phyloP scores from a whole-genome alignment of 2,329 filamentous ascomycete genomes.

The Ascochyta viciae-villosae region DNA sequence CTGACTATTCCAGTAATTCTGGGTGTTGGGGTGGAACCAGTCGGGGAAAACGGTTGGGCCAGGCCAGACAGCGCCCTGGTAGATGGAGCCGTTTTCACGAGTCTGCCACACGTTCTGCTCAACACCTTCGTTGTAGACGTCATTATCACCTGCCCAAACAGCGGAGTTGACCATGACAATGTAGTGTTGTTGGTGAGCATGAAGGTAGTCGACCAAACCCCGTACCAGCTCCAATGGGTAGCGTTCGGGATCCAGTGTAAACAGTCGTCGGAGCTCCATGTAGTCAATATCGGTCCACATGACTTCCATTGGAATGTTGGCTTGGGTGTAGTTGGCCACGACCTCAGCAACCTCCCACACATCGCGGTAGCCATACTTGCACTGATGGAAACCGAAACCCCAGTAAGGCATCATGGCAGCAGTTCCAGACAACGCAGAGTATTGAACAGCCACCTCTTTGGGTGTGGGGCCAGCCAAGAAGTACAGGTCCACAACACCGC shows the following conservation, averaged over 20 bases:
- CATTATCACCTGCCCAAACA: conserved; percentile 56
- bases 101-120: conserved; percentile 62
- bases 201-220: conserved; percentile 70
- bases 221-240: conserved; percentile 69
- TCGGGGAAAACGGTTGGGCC: conserved; percentile 76
- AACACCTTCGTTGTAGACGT: conserved; percentile 67
- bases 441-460: conserved; percentile 56
- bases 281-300: conserved; percentile 80
- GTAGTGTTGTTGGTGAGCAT: conserved; percentile 71
- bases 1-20: conserved; percentile 73
- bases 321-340: conserved; percentile 70
- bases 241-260: conserved; percentile 69
- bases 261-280: conserved; percentile 67
- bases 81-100: conserved; percentile 62
- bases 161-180: conserved; percentile 82
- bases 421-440: conserved; percentile 56
- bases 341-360: conserved; percentile 70
- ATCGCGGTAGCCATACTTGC: conserved; percentile 60
- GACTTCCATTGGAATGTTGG: conserved; percentile 65
- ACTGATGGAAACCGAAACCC: conserved; percentile 60
- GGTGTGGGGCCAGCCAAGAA: conserved; percentile 59
- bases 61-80: conserved; percentile 76
- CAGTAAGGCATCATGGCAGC: conserved; percentile 61
- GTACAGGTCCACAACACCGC: conserved; percentile 77
- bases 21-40: conserved; percentile 73